Evolutionary conservation across 1,139 yeast genomes (phyloP), one percentile per base, ranked within the genome.

Genomic region (Pichia kudriavzevii): DNA sequence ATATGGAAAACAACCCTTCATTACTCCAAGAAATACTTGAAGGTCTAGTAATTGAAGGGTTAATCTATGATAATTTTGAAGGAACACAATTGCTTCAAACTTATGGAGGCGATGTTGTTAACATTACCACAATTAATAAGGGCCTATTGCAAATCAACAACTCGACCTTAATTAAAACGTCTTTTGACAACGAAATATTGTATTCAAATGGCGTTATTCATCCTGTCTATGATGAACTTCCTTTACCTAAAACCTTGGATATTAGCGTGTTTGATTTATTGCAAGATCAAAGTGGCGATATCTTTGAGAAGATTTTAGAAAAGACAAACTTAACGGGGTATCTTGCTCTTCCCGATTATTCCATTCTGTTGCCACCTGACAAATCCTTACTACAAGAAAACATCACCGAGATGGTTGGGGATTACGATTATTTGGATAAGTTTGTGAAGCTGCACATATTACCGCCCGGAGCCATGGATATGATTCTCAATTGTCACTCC

Each of bases 181-280:
- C 52, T 1, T 43, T 52, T 27, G 49, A 74, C 41, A 64, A 75
- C 2, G 96, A 91, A 53, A 67, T 85, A 7, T 55, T 91, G 13
- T 88, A 83, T 54, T 76, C 73, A 42, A 79, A 81, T 51, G 98
- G 97, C 1, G 95, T 88, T 0, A 72, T 84, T 2, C 97, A 87
- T 53, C 75, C 88, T 2, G 61, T 82, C 5, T 61, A 67, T 30
- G 57, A 67, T 9, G 64, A 84, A 0, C 19, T 41, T 14, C 52
- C 73, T 2, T 59, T 85, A 8, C 95, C 96, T 0, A 56, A 60
- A 0, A 56, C 62, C 22, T 59, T 88, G 22, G 56, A 63, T 8
- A 69, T 91, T 4, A 58, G 78, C 0, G 60, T 83, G 13, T 37
- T 46, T 1, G 80, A 84, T 37, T 63, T 91, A 34, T 61, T 88